Percentiles rank a stretch among this genome's conserved stretches.
Evolutionary conservation across 176 grass and related monocot genomes (phyloP).

Genomic region (Chloris gayana): DNA sequence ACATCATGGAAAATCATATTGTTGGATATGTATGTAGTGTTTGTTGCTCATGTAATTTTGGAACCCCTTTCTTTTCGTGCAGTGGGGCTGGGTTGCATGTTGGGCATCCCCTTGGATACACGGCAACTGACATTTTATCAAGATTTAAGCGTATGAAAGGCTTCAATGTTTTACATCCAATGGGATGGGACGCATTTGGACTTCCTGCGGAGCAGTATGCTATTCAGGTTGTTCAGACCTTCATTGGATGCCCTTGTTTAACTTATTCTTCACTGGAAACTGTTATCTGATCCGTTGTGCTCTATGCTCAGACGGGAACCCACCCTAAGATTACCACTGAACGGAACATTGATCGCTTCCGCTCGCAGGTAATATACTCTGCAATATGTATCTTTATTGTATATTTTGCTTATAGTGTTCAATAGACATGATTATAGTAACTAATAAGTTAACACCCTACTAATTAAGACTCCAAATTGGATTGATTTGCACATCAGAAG

Average conservation of each 20-base stretch:
- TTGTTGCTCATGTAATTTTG: background rate
- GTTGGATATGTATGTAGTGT: background rate
- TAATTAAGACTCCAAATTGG: slow-evolving; percentile 15
- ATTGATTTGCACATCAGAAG: slow-evolving; percentile 7
- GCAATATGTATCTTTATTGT: background rate
- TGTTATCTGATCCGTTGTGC: slow-evolving; percentile 2
- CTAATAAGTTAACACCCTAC: background rate
- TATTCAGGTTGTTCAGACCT: slow-evolving; percentile 62
- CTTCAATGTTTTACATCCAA: slow-evolving; percentile 96
- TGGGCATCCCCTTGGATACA: slow-evolving; percentile 90
- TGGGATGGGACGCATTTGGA: slow-evolving; percentile 98
- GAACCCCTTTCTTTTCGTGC: background rate
- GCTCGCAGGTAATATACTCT: slow-evolving; percentile 61
- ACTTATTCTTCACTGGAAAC: background rate
- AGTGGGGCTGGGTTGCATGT: slow-evolving; percentile 92
- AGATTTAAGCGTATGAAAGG: slow-evolving; percentile 94
- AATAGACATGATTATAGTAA: background rate
- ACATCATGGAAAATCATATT: background rate
- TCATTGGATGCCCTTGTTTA: background rate
- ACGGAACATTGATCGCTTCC: slow-evolving; percentile 75
- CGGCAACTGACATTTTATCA: slow-evolving; percentile 84
- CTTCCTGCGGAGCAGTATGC: slow-evolving; percentile 97
- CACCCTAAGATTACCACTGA: slow-evolving; percentile 91
- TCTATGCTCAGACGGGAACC: slow-evolving; percentile 76
- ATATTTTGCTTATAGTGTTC: slow-evolving; percentile 22